Evolutionary conservation across 139 green algal genomes (phyloP).

Genomic region (Ettlia oleoabundans): DNA sequence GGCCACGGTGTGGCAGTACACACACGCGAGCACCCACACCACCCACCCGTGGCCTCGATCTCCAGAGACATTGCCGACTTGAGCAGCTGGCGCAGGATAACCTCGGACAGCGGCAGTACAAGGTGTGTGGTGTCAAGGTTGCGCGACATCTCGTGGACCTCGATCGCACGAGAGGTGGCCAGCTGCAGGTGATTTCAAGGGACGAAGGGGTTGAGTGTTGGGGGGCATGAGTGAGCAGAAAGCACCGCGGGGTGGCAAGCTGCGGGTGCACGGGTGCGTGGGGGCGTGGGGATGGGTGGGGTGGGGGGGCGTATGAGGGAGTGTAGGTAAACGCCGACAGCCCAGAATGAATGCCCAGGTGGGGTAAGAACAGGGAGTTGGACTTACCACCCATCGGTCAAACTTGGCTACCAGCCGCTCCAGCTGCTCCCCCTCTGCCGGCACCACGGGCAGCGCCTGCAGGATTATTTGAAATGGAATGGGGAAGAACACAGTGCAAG

Average conservation of each 20-base stretch:
- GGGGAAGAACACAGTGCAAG: not conserved
- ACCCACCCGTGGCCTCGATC: slow-evolving; percentile 15
- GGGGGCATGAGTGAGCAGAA: too few relatives aligned
- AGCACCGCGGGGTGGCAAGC: not conserved
- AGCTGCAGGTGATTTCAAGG: too few relatives aligned
- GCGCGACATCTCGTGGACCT: slow-evolving; percentile 47
- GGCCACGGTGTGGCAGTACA: not conserved
- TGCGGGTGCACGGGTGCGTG: not conserved
- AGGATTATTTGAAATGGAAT: not conserved
- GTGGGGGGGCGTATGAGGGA: not conserved
- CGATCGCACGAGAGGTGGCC: slow-evolving; percentile 39
- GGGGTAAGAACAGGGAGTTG: too few relatives aligned
- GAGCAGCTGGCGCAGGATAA: slow-evolving; percentile 45
- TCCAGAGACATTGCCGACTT: slow-evolving; percentile 32
- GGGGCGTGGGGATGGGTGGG: not conserved
- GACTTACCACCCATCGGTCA: slow-evolving; percentile 54
- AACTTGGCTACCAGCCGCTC: slow-evolving; percentile 45
- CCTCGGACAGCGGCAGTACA: slow-evolving; percentile 40
- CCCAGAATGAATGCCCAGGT: not conserved
- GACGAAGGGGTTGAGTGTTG: too few relatives aligned
- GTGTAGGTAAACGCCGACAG: not conserved
- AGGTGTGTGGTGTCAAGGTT: not conserved
- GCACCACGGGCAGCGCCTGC: slow-evolving; percentile 41
- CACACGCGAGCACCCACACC: not conserved
- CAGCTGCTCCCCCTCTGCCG: slow-evolving; percentile 42